Evolutionary conservation across 2,329 filamentous ascomycete species (phyloP).

Genomic region (Clonostachys byssicola): DNA sequence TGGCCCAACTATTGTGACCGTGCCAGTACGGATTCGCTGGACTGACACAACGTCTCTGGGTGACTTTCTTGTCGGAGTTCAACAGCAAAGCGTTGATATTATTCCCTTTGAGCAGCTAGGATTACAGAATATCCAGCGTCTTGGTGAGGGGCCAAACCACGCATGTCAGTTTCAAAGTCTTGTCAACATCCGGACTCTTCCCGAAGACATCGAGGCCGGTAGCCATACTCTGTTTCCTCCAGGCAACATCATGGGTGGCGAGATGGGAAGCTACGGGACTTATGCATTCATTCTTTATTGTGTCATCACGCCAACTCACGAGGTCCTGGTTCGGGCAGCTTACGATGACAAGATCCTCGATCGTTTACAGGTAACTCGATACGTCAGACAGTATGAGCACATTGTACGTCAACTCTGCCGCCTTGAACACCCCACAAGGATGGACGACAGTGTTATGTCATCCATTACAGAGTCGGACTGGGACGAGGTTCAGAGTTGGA

Average conservation of each 20-base stretch:
- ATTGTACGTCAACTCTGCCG: too few relatives aligned
- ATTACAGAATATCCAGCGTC: slow-evolving; percentile 4
- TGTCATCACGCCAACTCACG: neutral
- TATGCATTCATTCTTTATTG: neutral
- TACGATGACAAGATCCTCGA: neutral
- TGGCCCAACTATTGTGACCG: slow-evolving; percentile 17
- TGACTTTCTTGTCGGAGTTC: slow-evolving; percentile 31
- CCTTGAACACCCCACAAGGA: too few relatives aligned
- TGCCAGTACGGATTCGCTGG: slow-evolving; percentile 13
- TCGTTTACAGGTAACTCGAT: too few relatives aligned
- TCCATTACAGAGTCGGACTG: too few relatives aligned
- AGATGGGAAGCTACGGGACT: neutral
- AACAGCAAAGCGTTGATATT: slow-evolving; percentile 7
- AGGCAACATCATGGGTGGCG: neutral
- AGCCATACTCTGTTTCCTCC: too few relatives aligned
- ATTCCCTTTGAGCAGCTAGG: slow-evolving; percentile 9
- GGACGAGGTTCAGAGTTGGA: too few relatives aligned
- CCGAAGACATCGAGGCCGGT: too few relatives aligned
- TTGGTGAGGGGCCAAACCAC: neutral
- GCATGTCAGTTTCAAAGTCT: slow-evolving; percentile 8
- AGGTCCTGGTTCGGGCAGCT: neutral
- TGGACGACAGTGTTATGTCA: too few relatives aligned
- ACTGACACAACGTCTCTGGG: slow-evolving; percentile 20
- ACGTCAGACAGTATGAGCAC: too few relatives aligned
- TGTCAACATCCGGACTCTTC: slow-evolving; percentile 5